A percentile compares a stretch with the other conserved stretches of the same genome.
These are phyloP conservation scores for Amanita exitialis DNA, from an alignment of 768 basidiomycete species.

Conservation along the genomic window DNA sequence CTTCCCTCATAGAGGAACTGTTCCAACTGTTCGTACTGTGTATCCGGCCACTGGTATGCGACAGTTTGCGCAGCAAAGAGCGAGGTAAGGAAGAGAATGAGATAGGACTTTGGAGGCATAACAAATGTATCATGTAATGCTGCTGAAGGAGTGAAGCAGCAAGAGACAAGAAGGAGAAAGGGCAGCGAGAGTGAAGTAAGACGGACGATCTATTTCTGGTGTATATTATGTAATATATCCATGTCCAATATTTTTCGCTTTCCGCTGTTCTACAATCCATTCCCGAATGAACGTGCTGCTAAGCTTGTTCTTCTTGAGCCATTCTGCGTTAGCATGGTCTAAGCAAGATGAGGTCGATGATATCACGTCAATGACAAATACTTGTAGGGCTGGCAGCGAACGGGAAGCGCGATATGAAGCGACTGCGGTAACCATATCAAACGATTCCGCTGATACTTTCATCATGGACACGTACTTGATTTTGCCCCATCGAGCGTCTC, in stretches of 20 bases:
- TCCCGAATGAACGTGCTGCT: conserved; percentile 89
- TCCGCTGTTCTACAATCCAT: conserved; percentile 53
- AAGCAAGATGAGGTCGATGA: conserved; percentile 51
- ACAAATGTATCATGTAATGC: neutral
- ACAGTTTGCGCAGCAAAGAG: neutral
- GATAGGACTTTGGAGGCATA: neutral
- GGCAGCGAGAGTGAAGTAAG: neutral
- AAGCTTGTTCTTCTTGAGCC: conserved; percentile 76
- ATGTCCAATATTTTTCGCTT: neutral
- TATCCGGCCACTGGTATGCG: conserved; percentile 22
- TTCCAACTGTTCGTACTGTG: conserved; percentile 26
- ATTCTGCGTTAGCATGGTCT: conserved; percentile 55
- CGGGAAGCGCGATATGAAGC: conserved; percentile 47
- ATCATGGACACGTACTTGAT: conserved; percentile 42
- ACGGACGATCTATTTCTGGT: neutral
- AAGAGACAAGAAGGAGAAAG: neutral
- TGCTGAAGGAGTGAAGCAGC: conserved; percentile 8
- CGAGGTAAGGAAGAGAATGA: neutral
- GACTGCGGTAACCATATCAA: conserved; percentile 32
- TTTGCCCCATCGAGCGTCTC: conserved; percentile 77
- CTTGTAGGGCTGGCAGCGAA: conserved; percentile 46
- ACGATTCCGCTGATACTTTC: neutral
- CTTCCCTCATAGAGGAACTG: conserved; percentile 25
- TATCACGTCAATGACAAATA: conserved; percentile 86
- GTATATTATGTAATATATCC: neutral